Evolutionary conservation across 1,284 basidiomycete genomes (phyloP).

Genomic region (Boletus calvinii): DNA sequence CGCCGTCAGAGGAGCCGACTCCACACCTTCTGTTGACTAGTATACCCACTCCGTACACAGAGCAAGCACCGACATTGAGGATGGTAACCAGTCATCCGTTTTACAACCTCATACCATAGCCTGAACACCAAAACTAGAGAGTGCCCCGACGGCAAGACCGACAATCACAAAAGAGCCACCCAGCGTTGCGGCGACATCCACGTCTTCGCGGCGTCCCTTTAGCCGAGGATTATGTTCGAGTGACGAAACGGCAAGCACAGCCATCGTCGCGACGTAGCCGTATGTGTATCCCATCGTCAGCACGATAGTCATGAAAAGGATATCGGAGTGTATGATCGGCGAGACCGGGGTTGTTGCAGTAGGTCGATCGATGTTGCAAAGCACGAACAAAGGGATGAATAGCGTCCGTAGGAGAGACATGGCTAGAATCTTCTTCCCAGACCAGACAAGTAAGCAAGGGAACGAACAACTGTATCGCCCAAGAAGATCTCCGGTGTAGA

Average conservation of each 20-base stretch:
- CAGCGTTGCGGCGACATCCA: constrained; percentile 81
- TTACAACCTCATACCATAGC: constrained; percentile 58
- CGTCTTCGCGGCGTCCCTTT: constrained; percentile 64
- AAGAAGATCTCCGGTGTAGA: constrained; percentile 73
- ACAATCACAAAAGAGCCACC: constrained; percentile 77
- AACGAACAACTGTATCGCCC: constrained; percentile 76
- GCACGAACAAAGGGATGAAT: constrained; percentile 82
- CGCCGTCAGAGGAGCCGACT: constrained; percentile 29
- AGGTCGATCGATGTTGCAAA: constrained; percentile 71
- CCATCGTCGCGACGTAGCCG: constrained; percentile 69
- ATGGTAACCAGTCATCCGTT: background rate
- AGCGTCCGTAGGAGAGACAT: constrained; percentile 69
- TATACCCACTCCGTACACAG: background rate
- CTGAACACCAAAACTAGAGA: constrained; percentile 76
- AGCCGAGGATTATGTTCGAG: constrained; percentile 69
- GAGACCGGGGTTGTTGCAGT: constrained; percentile 27
- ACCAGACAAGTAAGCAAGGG: constrained; percentile 65
- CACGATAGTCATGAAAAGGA: constrained; percentile 72
- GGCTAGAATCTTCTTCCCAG: constrained; percentile 54
- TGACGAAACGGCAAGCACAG: constrained; percentile 73
- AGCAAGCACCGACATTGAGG: background rate
- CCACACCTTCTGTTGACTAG: constrained; percentile 35
- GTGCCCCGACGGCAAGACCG: constrained; percentile 73
- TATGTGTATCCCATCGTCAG: constrained; percentile 74
- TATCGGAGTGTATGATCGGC: constrained; percentile 70